Evolutionary conservation across 306 rosid genomes (phyloP), one percentile per base, ranked within the genome.

Genomic region (Cajanus cajan): DNA sequence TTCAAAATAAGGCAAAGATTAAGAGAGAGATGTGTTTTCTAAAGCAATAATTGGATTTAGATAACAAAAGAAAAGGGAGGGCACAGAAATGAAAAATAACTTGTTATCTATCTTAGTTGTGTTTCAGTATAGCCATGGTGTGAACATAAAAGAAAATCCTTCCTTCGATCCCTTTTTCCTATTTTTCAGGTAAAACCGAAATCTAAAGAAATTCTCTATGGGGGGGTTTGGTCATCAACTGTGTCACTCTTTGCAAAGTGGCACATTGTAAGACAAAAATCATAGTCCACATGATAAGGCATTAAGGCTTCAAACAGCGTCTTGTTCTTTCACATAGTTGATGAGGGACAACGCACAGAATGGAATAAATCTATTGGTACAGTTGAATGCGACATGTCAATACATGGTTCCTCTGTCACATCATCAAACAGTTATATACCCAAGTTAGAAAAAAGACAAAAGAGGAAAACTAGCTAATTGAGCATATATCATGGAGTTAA

Each of bases 371-470:
- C 39, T 62, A 25, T 33, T 39, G 51, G n/a, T 47, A 48, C 43
- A 44, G 44, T 51, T 55, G 80, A 83, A 33, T 21, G 78, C 4
- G 39, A 74, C 74, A 31, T 62, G 64, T 50, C 31, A 18, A 14
- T 66, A 80, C 64, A 45, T 65, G 78, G 58, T 81, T 72, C 52
- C 51, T 39, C 14, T 50, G 57, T 80, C 78, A 80, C 71, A 64
- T 73, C 80, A 65, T 71, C 64, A 77, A 50, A 40, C 31, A 15
- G 73, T 68, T 36, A 68, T 45, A 81, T n/a, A 48, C 19, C 12
- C 14, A 66, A 33, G 41, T 73, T 54, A 8, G 72, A 18, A 52
- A 51, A 40, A 22, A 58, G 54, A 58, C 57, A 25, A 73, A 8
- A 48, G 24, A 13, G 25, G 22, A 36, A 36, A 9, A 63, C 39